Base-by-base conservation (phyloP, 495 filamentous ascomycete genomes). In the Darksidea phi region DNA sequence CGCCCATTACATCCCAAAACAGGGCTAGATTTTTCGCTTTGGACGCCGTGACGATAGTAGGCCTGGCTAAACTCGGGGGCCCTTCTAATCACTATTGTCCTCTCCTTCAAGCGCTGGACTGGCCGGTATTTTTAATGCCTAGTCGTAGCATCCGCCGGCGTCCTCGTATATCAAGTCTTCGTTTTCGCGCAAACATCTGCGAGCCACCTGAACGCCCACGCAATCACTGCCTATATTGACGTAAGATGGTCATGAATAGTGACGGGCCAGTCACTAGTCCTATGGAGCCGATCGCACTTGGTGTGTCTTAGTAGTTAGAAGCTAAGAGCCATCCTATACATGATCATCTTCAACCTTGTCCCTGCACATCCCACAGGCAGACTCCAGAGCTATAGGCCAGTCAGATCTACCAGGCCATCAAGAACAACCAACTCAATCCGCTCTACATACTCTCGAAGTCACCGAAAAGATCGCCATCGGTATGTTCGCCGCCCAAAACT, bases 1-100 rank as follows among this genome's bases (percentile, higher is more conserved):
- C 83, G 6, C 84, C 84, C 57, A 74, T 76, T 36, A 87, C 66
- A 5, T 79, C 81, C 59, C 76, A 86, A 63, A 82, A 71, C 12
- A 74, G 55, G 41, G 73, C 72, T 12, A 67, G 53, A 28, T 71
- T 71, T 17, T 58, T 8, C 0, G 65, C 63, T 1, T 70, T 58
- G 2, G 78, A 75, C 5, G 74, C 75, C 1, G 61, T 64, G n/a
- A 81, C 74, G 28, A 79, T 66, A 18, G 57, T 74, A 7, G 23
- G 28, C 24, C 3, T 52, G 52, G 52, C 43, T 41, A 4, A 55
- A 55, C 38, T 18, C 52, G 12, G 17, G 21, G 18, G 52, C 42
- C 32, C 52, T 55, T 11, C 32, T 55, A 1, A 15, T 41, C 6
- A 45, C 52, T 6, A 43, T 42, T 8, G 21, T 55, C 34, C n/a